phyloP scores from a whole-genome alignment of 371 early-diverging fungal species.

The Smittium mucronatum region DNA sequence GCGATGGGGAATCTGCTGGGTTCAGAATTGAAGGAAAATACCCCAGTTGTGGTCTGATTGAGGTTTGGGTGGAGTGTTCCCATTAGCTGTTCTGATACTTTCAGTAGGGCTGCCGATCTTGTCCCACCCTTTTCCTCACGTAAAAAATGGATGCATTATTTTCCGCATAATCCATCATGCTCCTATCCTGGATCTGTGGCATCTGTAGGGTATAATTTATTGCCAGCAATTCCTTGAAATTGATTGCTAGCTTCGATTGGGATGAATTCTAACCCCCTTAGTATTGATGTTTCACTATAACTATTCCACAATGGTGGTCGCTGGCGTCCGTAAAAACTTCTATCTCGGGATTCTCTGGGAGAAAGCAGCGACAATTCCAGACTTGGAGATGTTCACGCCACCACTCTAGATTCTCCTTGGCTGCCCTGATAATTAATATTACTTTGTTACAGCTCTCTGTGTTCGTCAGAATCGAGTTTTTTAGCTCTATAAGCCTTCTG shows the following conservation, averaged over 20 bases:
- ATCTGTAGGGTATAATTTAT: neutral
- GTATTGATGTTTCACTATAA: neutral
- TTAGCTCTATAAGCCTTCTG: neutral
- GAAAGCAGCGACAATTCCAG: neutral
- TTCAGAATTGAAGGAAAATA: conserved; percentile 2
- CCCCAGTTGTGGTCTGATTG: neutral
- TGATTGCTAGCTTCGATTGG: neutral
- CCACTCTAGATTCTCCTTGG: neutral
- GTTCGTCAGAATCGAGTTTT: neutral
- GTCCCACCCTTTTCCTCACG: conserved; percentile 6
- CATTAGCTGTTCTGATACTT: neutral
- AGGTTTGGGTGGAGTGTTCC: neutral
- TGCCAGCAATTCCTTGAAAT: neutral
- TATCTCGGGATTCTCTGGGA: neutral
- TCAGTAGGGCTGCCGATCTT: neutral
- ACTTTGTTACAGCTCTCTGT: neutral
- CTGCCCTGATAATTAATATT: neutral
- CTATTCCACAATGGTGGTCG: neutral
- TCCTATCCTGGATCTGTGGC: neutral
- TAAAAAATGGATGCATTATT: neutral
- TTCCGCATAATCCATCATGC: neutral
- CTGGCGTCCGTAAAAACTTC: conserved; percentile 3
- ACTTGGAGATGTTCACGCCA: neutral
- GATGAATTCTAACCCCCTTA: neutral
- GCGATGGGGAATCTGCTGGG: neutral